phyloP scores from a whole-genome alignment of 768 basidiomycete genomes.

The Antrodiella citrinella region DNA sequence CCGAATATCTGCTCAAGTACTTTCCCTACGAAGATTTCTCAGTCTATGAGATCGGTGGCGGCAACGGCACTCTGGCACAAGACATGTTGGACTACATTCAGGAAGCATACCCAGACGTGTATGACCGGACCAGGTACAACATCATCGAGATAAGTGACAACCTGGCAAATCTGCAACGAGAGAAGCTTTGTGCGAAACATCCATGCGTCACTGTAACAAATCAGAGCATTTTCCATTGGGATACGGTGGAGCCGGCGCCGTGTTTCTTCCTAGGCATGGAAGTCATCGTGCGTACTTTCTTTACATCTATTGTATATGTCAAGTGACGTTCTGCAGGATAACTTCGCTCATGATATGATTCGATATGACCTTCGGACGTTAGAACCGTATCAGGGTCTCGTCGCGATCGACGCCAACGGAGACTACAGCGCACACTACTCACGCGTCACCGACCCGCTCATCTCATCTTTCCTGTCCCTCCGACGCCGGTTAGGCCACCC shows the following conservation, averaged over 20 bases:
- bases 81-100: conserved; percentile 81
- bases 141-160: conserved; percentile 92
- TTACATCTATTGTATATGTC: not conserved
- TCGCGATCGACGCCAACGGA: conserved; percentile 70
- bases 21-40: conserved; percentile 95
- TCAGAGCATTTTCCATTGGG: conserved; percentile 84
- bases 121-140: conserved; percentile 84
- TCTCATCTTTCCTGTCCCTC: conserved; percentile 67
- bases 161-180: conserved; percentile 63
- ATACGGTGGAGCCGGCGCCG: conserved; percentile 62
- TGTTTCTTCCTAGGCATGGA: conserved; percentile 95
- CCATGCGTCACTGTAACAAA: conserved; percentile 63
- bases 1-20: conserved; percentile 89
- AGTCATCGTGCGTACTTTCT: conserved; percentile 64
- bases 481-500: conserved; percentile 52
- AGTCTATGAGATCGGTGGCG: conserved; percentile 96
- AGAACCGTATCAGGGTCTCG: conserved; percentile 75
- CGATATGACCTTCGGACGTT: conserved; percentile 80
- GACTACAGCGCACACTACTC: conserved; percentile 83
- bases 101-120: conserved; percentile 80
- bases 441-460: conserved; percentile 77
- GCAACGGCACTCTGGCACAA: conserved; percentile 90
- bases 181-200: conserved; percentile 54
- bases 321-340: conserved; percentile 50
- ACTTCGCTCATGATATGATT: conserved; percentile 93